These are phyloP conservation scores for Hypoxylon trugodes DNA, from an alignment of 495 filamentous ascomycete genomes.

Conservation along the genomic window DNA sequence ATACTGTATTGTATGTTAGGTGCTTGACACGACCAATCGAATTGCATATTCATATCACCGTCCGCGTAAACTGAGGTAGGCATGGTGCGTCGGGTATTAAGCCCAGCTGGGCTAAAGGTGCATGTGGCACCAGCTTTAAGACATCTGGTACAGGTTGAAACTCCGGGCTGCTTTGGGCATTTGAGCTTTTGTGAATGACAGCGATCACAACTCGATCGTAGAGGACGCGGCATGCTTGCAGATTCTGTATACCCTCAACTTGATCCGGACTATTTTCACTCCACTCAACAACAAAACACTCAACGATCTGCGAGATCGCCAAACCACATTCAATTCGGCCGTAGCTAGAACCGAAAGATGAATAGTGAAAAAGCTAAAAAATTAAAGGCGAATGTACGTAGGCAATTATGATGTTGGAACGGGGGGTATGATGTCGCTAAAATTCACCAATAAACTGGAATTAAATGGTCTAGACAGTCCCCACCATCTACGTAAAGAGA, in stretches of 20 bases:
- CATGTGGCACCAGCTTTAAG: conserved; percentile 45
- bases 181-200: conserved; percentile 53
- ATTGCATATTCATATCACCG: conserved; percentile 14
- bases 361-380: too few relatives aligned
- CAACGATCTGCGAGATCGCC: too few relatives aligned
- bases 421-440: too few relatives aligned
- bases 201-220: conserved; percentile 48
- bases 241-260: neutral
- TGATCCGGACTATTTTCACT: neutral
- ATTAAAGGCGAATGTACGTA: too few relatives aligned
- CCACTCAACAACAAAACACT: neutral
- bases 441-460: neutral
- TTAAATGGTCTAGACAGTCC: neutral
- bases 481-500: neutral
- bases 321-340: too few relatives aligned
- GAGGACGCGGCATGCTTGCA: conserved; percentile 37
- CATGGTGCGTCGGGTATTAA: conserved; percentile 33
- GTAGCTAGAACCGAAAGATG: too few relatives aligned
- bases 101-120: conserved; percentile 47
- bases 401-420: too few relatives aligned
- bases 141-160: conserved; percentile 46
- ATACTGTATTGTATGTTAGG: too few relatives aligned
- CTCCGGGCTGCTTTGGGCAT: conserved; percentile 45
- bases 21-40: conserved; percentile 36
- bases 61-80: conserved; percentile 11